Evolutionary conservation across 2,329 filamentous ascomycete genomes (phyloP).

Genomic region (Pseudocercospora fuligena): DNA sequence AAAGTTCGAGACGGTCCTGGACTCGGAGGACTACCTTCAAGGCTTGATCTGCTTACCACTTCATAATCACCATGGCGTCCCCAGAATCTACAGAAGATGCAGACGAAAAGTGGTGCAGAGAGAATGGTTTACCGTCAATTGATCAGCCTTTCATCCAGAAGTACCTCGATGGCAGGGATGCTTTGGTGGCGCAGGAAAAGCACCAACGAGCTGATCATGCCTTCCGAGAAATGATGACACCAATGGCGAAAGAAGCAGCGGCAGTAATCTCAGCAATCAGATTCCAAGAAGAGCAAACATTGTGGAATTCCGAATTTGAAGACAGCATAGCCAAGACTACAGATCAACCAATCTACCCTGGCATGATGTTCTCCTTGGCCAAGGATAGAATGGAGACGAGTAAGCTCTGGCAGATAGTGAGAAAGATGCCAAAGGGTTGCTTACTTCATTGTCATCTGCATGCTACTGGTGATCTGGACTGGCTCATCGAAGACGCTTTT

Average conservation of each 20-base stretch:
- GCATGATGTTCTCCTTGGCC: slow-evolving; percentile 91
- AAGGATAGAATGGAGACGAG: slow-evolving; percentile 86
- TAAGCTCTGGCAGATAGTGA: slow-evolving; percentile 82
- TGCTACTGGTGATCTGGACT: slow-evolving; percentile 88
- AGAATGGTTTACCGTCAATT: slow-evolving; percentile 47
- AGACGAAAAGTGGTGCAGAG: slow-evolving; percentile 46
- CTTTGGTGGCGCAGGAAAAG: slow-evolving; percentile 79
- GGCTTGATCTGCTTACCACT: not conserved
- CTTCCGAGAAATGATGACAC: slow-evolving; percentile 76
- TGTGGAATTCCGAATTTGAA: slow-evolving; percentile 78
- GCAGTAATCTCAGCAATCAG: slow-evolving; percentile 81
- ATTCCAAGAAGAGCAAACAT: slow-evolving; percentile 71
- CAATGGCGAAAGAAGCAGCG: slow-evolving; percentile 76
- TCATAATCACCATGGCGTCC: not conserved
- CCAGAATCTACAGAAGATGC: not conserved
- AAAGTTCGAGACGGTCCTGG: too few species aligned
- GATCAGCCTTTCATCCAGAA: slow-evolving; percentile 80
- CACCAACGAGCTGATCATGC: slow-evolving; percentile 76
- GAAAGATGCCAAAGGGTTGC: slow-evolving; percentile 85
- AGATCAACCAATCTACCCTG: slow-evolving; percentile 73
- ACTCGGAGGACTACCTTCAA: not conserved
- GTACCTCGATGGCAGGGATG: slow-evolving; percentile 76
- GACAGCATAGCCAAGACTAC: slow-evolving; percentile 67
- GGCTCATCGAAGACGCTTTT: slow-evolving; percentile 73
- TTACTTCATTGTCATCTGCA: slow-evolving; percentile 87